A percentile compares a stretch with the other conserved stretches of the same genome.
These are phyloP conservation scores for Diplodia intermedia DNA, from an alignment of 2,329 filamentous ascomycete genomes.

Conservation along the genomic window DNA sequence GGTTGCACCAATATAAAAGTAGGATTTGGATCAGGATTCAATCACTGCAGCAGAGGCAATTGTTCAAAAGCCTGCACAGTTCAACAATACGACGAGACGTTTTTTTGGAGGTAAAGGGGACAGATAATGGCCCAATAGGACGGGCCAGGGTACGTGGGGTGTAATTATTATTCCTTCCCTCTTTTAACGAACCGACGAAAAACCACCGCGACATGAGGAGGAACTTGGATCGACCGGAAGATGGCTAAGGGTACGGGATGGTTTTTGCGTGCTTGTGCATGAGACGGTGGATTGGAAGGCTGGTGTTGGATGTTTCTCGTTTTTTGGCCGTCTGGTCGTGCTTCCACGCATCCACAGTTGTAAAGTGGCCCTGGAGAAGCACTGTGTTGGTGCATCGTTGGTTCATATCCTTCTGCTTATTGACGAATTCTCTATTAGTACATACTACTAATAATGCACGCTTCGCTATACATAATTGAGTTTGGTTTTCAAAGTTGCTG, in stretches of 20 bases:
- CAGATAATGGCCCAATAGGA: not conserved
- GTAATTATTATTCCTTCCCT: constrained; percentile 14
- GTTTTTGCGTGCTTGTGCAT: not conserved
- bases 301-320: not conserved
- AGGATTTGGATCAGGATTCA: too few relatives aligned
- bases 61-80: not conserved
- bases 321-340: constrained; percentile 2
- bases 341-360: not conserved
- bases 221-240: not conserved
- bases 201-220: constrained; percentile 3
- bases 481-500: not conserved
- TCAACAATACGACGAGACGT: constrained; percentile 11
- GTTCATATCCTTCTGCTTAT: constrained; percentile 9
- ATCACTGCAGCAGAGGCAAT: not conserved
- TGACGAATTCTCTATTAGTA: constrained; percentile 19
- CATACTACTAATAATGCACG: constrained; percentile 28
- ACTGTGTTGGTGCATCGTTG: not conserved
- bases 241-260: not conserved
- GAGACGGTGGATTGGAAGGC: not conserved
- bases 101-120: not conserved
- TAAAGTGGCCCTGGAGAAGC: not conserved
- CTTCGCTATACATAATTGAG: not conserved
- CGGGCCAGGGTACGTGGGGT: not conserved
- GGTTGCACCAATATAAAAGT: not conserved
- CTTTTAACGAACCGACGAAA: constrained; percentile 16